These are phyloP conservation scores for Apiotrichum gamsii DNA, from an alignment of 1,284 basidiomycete species.

Conservation along the genomic window DNA sequence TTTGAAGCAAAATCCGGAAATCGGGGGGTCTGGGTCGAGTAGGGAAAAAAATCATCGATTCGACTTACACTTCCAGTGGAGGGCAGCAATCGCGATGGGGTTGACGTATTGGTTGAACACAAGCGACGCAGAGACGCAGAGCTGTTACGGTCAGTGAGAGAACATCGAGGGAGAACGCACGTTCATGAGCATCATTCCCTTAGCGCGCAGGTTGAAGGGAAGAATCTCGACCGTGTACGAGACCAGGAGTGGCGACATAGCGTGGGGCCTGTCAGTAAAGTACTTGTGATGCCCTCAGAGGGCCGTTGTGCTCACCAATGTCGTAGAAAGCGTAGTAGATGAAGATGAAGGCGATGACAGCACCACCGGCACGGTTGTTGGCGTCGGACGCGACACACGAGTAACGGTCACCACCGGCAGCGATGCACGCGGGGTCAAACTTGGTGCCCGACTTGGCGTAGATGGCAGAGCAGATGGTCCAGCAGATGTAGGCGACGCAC, in stretches of 20 bases:
- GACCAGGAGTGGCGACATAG: constrained; percentile 43
- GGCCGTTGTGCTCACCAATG: no score
- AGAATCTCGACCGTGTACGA: constrained; percentile 21
- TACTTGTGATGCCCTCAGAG: no score
- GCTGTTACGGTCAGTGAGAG: no score
- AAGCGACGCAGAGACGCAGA: constrained; percentile 39
- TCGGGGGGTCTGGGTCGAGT: no score
- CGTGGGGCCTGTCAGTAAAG: constrained; percentile 4
- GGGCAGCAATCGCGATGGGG: constrained; percentile 15
- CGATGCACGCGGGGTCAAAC: constrained; percentile 8
- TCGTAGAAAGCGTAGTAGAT: constrained; percentile 45
- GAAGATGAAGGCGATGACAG: constrained; percentile 19
- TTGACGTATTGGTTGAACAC: constrained; percentile 38
- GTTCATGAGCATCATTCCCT: constrained; percentile 63
- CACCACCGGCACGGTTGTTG: constrained; percentile 12
- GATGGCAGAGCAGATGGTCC: constrained; percentile 63
- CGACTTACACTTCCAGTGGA: constrained; percentile 20
- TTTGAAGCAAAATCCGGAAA: no score
- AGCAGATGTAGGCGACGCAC: constrained; percentile 56
- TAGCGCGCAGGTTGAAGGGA: constrained; percentile 56
- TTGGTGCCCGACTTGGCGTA: constrained; percentile 41
- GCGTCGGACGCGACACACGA: constrained; percentile 35
- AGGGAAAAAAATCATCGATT: no score
- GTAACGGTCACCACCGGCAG: constrained; percentile 54
- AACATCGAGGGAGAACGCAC: no score